These are phyloP conservation scores for Coemansia asiatica DNA, from an alignment of 192 early-diverging fungal species.

Conservation along the genomic window DNA sequence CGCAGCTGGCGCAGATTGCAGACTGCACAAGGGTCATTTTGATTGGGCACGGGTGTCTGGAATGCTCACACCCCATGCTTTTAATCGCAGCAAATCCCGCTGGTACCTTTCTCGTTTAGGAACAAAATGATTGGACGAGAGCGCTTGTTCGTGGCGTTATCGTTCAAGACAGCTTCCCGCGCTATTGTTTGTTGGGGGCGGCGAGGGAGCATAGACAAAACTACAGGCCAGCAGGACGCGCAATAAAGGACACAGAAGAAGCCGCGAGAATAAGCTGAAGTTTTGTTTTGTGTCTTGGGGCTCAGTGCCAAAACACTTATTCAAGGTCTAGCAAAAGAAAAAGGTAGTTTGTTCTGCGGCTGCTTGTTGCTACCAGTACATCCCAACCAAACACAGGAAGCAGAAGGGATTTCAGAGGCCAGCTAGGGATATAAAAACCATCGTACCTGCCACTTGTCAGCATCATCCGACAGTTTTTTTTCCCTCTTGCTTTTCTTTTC, in stretches of 20 bases:
- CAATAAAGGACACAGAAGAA: too few species aligned
- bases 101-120: slow-evolving; percentile 18
- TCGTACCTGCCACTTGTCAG: neutral
- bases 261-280: neutral
- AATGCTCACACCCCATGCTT: slow-evolving; percentile 22
- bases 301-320: neutral
- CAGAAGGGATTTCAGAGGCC: neutral
- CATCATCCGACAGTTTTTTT: neutral
- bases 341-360: neutral
- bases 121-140: slow-evolving; percentile 17
- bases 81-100: slow-evolving; percentile 15
- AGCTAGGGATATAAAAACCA: neutral
- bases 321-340: neutral
- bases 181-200: slow-evolving; percentile 17
- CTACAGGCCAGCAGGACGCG: neutral
- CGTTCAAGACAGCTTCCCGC: neutral
- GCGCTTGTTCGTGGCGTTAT: slow-evolving; percentile 25
- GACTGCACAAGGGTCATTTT: neutral
- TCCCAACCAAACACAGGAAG: too few species aligned
- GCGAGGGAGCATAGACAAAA: slow-evolving; percentile 3
- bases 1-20: neutral
- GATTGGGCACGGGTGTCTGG: neutral
- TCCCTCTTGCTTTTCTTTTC: neutral
- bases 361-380: neutral
- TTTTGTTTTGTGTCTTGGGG: neutral